Base-by-base conservation (phyloP, 805 yeast genomes). In the Teunomyces panamensis region DNA sequence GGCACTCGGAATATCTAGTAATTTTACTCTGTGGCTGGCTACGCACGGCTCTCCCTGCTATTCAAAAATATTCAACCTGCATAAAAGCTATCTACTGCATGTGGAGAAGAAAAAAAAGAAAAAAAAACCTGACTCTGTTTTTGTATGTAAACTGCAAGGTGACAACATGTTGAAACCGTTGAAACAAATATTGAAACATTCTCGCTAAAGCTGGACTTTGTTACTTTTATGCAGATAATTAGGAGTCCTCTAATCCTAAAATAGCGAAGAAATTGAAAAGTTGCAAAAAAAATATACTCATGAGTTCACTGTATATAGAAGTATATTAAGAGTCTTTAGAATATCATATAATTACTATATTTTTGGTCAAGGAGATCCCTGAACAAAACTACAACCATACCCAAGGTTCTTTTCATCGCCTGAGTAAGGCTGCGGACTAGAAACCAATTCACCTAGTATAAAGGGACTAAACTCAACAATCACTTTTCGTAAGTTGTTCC, bases 401-500 rank as follows among this genome's bases (percentile, higher is more conserved):
- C 68, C 68, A 26, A 64, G 52, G 16, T 63, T 39, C 47, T 58
- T 64, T 14, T 67, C 70, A 13, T 65, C 70, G 27, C 60, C 55
- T 4, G 51, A 54, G 16, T 48, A 52, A 3, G 67, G 50, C 35
- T 58, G 64, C 3, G 75, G 75, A 1, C 74, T 66, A 6, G 69
- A 58, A 14, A 66, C 70, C 9, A 67, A 47, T 9, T 68, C 69
- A 42, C 59, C 57, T 17, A 70, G 54, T 13, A 69, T 49, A 3
- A 56, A 53, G 1, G 77, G 64, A 48, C 81, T 73, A 53, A 76
- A 76, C 55, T 77, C 78, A 17, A 57, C 60, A 28, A 83, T 68
- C 28, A 87, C 78, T 52, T 80, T 78, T 51, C 82, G 75, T 52
- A 90, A 68, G 50, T 85, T 80, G 9, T 80, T 73, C 61, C 96